Percentiles rank a stretch among this genome's conserved stretches.
phyloP scores from a whole-genome alignment of 768 basidiomycete genomes.

The Leccinum incarnatum region DNA sequence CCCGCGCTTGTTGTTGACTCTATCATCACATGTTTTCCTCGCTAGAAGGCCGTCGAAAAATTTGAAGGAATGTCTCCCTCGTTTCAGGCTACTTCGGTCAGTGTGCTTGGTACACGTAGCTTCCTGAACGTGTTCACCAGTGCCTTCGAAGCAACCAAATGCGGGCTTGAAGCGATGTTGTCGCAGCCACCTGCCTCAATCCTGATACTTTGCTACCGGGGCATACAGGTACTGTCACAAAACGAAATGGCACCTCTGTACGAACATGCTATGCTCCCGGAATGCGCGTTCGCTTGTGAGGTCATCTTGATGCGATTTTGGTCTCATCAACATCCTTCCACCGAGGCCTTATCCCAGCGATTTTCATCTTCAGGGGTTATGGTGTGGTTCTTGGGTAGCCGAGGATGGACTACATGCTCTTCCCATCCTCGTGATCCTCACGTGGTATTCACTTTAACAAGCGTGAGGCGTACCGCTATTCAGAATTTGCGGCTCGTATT shows the following conservation, averaged over 20 bases:
- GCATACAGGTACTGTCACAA: background rate
- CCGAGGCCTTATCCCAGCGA: background rate
- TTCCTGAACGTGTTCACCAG: background rate
- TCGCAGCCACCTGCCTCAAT: background rate
- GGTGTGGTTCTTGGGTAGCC: background rate
- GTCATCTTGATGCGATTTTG: background rate
- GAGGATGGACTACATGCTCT: background rate
- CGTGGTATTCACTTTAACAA: conserved; percentile 36
- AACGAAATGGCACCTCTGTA: background rate
- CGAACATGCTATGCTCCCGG: background rate
- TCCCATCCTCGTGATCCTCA: background rate
- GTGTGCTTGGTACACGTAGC: background rate
- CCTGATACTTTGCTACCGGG: too few relatives aligned
- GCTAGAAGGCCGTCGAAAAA: background rate
- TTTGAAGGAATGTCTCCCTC: background rate
- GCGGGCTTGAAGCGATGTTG: background rate
- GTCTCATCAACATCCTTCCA: background rate
- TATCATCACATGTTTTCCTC: conserved; percentile 15
- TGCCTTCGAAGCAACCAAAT: background rate
- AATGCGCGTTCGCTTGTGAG: background rate
- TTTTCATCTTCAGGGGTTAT: background rate
- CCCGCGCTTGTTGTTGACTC: conserved; percentile 2
- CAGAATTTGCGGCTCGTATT: conserved; percentile 54
- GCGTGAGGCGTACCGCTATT: conserved; percentile 53
- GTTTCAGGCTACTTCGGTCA: background rate